A percentile compares a stretch with the other conserved stretches of the same genome.
These are phyloP conservation scores for Athelia sp. DNA, from an alignment of 1,284 basidiomycete species.

Conservation along the genomic window DNA sequence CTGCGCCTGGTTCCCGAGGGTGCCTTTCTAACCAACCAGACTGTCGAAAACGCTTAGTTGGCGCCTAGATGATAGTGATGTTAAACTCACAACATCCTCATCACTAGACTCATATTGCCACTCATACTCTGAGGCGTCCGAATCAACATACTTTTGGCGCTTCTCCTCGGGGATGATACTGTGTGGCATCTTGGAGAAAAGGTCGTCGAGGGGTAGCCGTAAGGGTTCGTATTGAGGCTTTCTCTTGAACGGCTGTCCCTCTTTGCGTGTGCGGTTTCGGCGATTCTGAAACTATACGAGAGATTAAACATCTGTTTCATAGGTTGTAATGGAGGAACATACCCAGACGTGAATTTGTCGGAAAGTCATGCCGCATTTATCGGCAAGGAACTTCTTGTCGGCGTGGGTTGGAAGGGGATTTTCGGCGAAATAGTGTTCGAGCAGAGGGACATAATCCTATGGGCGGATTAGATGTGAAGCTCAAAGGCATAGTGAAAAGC, in stretches of 20 bases:
- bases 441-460: conserved; percentile 40
- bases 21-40: background rate
- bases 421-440: conserved; percentile 45
- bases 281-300: conserved; percentile 40
- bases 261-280: conserved; percentile 30
- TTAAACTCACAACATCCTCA: conserved; percentile 2
- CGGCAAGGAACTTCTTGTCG: conserved; percentile 39
- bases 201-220: conserved; percentile 13
- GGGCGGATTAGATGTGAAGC: background rate
- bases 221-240: conserved; percentile 9
- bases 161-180: conserved; percentile 16
- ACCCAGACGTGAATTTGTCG: conserved; percentile 61
- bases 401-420: conserved; percentile 44
- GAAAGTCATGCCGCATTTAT: conserved; percentile 39
- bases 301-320: background rate
- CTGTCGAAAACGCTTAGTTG: conserved; percentile 1
- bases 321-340: conserved; percentile 10
- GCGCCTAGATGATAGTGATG: background rate
- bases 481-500: too few species aligned
- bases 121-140: conserved; percentile 12
- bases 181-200: conserved; percentile 18
- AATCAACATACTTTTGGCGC: conserved; percentile 8
- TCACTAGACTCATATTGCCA: conserved; percentile 11
- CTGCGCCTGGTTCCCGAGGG: background rate
- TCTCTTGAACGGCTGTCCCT: conserved; percentile 13